Evolutionary conservation across 2,329 filamentous ascomycete species (phyloP).

Genomic region (Alternaria longipes): DNA sequence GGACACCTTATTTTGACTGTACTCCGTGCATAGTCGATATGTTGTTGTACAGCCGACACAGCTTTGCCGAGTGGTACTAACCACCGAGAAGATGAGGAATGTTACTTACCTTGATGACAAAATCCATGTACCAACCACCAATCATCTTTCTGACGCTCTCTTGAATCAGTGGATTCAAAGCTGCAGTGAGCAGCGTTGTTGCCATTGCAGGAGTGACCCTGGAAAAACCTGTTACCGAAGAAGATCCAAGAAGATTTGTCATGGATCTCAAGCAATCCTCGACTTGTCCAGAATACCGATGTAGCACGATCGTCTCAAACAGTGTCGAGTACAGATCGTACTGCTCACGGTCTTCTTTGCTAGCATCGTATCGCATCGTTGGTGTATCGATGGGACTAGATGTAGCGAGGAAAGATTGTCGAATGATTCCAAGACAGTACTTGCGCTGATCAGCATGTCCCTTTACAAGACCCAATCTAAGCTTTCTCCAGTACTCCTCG

Average conservation of each 20-base stretch:
- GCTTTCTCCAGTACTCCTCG: constrained; percentile 52
- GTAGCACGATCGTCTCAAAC: constrained; percentile 60
- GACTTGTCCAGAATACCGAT: constrained; percentile 60
- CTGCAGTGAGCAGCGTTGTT: constrained; percentile 54
- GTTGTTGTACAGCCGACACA: not conserved
- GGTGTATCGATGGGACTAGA: constrained; percentile 35
- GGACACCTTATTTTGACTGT: not conserved
- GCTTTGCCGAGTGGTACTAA: not conserved
- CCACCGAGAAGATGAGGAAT: not conserved
- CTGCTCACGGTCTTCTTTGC: constrained; percentile 35
- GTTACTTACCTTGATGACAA: constrained; percentile 28
- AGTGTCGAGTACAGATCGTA: constrained; percentile 57
- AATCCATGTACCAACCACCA: constrained; percentile 56
- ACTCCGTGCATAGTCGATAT: too few species aligned
- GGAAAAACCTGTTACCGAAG: constrained; percentile 45
- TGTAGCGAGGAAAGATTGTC: constrained; percentile 50
- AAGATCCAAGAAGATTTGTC: constrained; percentile 47
- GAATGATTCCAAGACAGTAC: constrained; percentile 57
- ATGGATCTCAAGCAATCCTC: constrained; percentile 57
- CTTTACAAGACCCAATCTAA: constrained; percentile 51
- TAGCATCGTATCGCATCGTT: constrained; percentile 33
- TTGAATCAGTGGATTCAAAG: constrained; percentile 53
- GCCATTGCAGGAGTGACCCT: constrained; percentile 53
- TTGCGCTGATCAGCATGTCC: constrained; percentile 59
- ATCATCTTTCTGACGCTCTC: constrained; percentile 58